A percentile compares a stretch with the other conserved stretches of the same genome.
phyloP scores from a whole-genome alignment of 352 stramenopile species.

The Albugo candida region DNA sequence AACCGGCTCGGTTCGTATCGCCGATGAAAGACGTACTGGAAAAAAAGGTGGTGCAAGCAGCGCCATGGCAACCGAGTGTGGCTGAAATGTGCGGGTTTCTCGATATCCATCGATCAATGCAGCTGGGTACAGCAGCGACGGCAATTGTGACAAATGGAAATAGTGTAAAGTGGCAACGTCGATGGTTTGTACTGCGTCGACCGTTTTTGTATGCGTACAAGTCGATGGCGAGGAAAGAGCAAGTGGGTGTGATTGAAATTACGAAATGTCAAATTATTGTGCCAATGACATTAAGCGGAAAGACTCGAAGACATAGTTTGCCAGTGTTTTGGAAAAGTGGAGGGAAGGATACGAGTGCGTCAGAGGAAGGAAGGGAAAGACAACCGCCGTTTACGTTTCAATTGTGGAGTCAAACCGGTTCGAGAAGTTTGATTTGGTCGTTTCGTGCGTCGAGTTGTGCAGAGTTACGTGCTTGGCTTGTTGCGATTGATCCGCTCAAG shows the following conservation, averaged over 20 bases:
- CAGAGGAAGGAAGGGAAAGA: not conserved
- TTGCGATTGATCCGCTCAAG: conserved; percentile 48
- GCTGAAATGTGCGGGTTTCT: conserved; percentile 57
- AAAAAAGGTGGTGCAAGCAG: too few relatives aligned
- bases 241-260: conserved; percentile 53
- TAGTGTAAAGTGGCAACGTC: conserved; percentile 27
- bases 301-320: not conserved
- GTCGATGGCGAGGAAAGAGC: conserved; percentile 38
- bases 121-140: conserved; percentile 22
- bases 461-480: conserved; percentile 50
- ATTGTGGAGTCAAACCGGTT: conserved; percentile 23
- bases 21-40: too few relatives aligned
- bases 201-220: conserved; percentile 64
- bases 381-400: conserved; percentile 42
- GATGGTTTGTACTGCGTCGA: conserved; percentile 64
- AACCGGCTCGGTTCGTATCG: too few relatives aligned
- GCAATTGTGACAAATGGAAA: conserved; percentile 11
- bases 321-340: not conserved
- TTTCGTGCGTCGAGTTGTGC: conserved; percentile 42
- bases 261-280: conserved; percentile 39
- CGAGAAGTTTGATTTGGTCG: conserved; percentile 47
- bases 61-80: too few relatives aligned
- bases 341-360: not conserved
- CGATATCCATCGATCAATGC: conserved; percentile 32
- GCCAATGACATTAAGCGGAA: conserved; percentile 1